A percentile compares a stretch with the other conserved stretches of the same genome.
These are phyloP conservation scores for Millerago galiae DNA, from an alignment of 805 yeast species.

Conservation along the genomic window DNA sequence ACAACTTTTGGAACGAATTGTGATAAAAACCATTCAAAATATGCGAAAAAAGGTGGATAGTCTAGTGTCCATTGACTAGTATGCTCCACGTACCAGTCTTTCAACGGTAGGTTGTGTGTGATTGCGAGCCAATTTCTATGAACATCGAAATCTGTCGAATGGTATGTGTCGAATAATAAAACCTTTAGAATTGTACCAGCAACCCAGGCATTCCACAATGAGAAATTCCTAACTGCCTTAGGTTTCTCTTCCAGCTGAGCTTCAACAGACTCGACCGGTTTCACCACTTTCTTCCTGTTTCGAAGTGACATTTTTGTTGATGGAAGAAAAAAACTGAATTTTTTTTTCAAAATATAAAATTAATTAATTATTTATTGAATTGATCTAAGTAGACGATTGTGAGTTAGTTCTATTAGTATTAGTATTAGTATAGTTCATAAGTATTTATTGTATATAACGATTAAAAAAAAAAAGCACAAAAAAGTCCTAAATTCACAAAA, in stretches of 20 bases:
- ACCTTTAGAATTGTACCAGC: slow-evolving; percentile 55
- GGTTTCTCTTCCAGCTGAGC: not conserved
- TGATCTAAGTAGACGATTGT: no score
- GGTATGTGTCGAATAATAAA: slow-evolving; percentile 71
- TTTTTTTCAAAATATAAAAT: no score
- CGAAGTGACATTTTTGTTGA: not conserved
- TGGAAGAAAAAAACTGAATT: no score
- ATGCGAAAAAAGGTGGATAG: slow-evolving; percentile 97
- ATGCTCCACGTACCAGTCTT: slow-evolving; percentile 75
- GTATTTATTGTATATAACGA: no score
- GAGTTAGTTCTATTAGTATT: no score
- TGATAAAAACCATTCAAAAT: slow-evolving; percentile 79
- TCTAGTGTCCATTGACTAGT: slow-evolving; percentile 91
- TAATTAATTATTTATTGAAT: no score
- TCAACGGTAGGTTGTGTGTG: slow-evolving; percentile 66
- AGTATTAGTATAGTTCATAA: no score
- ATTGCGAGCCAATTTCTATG: slow-evolving; percentile 97
- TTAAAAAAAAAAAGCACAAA: no score
- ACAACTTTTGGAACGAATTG: slow-evolving; percentile 63
- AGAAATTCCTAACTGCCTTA: slow-evolving; percentile 28
- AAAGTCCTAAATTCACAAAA: no score
- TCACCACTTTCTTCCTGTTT: not conserved
- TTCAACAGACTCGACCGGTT: not conserved
- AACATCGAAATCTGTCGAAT: slow-evolving; percentile 94
- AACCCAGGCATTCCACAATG: slow-evolving; percentile 62